Evolutionary conservation across 1,284 basidiomycete species (phyloP).

Genomic region (Leccinum solheimii): DNA sequence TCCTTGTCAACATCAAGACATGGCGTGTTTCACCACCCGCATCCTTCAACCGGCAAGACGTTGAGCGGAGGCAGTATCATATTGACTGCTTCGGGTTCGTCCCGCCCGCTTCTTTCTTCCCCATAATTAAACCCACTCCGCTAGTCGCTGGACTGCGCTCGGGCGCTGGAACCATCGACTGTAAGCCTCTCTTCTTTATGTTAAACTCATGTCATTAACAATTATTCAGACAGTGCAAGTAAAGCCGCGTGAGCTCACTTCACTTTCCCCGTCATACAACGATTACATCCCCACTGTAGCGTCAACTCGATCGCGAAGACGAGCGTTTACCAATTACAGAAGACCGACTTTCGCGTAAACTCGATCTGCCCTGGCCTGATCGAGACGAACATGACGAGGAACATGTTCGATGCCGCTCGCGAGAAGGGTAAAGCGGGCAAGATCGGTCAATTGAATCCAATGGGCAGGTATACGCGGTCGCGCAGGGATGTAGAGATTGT

Average conservation of each 20-base stretch:
- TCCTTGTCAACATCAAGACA: slow-evolving; percentile 71
- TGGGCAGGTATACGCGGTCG: slow-evolving; percentile 73
- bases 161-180: slow-evolving; percentile 85
- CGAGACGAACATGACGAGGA: slow-evolving; percentile 84
- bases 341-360: slow-evolving; percentile 85
- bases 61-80: slow-evolving; percentile 81
- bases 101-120: slow-evolving; percentile 1
- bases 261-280: slow-evolving; percentile 1
- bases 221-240: slow-evolving; percentile 74
- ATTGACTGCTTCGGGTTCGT: slow-evolving; percentile 81
- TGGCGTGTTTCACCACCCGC: slow-evolving; percentile 72
- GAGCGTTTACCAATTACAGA: slow-evolving; percentile 77
- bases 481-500: slow-evolving; percentile 79
- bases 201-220: slow-evolving; percentile 12
- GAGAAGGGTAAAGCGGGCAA: slow-evolving; percentile 69
- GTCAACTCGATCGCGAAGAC: slow-evolving; percentile 88
- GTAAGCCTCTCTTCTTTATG: slow-evolving; percentile 44
- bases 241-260: slow-evolving; percentile 75
- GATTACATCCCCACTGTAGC: slow-evolving; percentile 38
- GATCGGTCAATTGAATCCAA: slow-evolving; percentile 86
- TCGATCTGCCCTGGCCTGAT: slow-evolving; percentile 92
- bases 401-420: slow-evolving; percentile 76
- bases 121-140: slow-evolving; percentile 7
- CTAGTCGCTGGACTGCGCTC: slow-evolving; percentile 83
- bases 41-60: slow-evolving; percentile 65